A percentile compares a stretch with the other conserved stretches of the same genome.
phyloP scores from a whole-genome alignment of 1,284 basidiomycete species.

The Ustilago bromivora region DNA sequence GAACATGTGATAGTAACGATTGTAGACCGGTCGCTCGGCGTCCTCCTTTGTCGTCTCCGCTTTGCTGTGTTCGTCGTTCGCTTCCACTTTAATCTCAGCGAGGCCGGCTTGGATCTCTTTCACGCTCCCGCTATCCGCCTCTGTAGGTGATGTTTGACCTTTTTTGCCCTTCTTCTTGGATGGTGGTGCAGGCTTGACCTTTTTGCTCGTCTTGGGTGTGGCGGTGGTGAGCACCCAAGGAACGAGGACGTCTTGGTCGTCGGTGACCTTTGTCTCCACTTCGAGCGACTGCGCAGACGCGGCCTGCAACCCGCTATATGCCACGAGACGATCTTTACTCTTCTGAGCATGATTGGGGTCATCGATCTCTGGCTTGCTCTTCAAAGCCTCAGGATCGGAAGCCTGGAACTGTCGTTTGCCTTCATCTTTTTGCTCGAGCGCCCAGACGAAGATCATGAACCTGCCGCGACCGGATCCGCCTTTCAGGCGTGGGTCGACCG shows the following conservation, averaged over 20 bases:
- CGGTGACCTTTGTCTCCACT: slow-evolving; percentile 11
- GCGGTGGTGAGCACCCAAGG: slow-evolving; percentile 63
- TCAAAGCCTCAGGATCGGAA: slow-evolving; percentile 17
- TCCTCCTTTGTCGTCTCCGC: slow-evolving; percentile 1
- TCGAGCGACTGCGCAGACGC: background rate
- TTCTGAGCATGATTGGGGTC: slow-evolving; percentile 31
- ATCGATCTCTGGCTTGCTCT: slow-evolving; percentile 21
- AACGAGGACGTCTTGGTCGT: slow-evolving; percentile 65
- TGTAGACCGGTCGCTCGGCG: slow-evolving; percentile 49
- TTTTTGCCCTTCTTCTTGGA: slow-evolving; percentile 13
- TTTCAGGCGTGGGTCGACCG: slow-evolving; percentile 18
- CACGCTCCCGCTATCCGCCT: slow-evolving; percentile 4
- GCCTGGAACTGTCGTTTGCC: slow-evolving; percentile 61
- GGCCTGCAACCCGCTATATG: slow-evolving; percentile 37
- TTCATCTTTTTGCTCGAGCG: slow-evolving; percentile 84
- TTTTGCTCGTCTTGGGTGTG: slow-evolving; percentile 17
- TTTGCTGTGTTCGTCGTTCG: background rate
- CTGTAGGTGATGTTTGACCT: background rate
- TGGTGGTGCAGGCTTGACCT: background rate
- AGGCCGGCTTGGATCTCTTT: slow-evolving; percentile 17
- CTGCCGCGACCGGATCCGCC: slow-evolving; percentile 74
- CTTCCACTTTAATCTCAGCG: slow-evolving; percentile 5
- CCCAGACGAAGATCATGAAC: slow-evolving; percentile 97
- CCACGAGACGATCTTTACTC: slow-evolving; percentile 34
- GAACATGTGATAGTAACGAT: slow-evolving; percentile 68